Evolutionary conservation across 2,329 filamentous ascomycete species (phyloP).

Genomic region (Epicoccum nigrum): DNA sequence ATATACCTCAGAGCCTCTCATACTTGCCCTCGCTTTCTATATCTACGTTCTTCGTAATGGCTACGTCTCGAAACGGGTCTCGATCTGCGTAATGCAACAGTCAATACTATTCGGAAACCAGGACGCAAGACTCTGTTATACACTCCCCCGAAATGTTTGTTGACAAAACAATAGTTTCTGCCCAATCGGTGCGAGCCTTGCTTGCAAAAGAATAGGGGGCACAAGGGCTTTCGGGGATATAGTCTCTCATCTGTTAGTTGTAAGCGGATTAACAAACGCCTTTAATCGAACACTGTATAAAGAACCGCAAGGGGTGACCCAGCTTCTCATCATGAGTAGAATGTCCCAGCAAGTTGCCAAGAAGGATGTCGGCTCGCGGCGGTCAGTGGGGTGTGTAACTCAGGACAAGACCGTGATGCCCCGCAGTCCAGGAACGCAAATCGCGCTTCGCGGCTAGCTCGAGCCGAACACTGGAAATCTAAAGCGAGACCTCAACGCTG

Average conservation of each 20-base stretch:
- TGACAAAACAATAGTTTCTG: background rate
- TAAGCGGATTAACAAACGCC: no score
- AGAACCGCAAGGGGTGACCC: background rate
- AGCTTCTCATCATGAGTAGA: background rate
- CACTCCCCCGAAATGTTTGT: background rate
- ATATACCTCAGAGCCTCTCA: no score
- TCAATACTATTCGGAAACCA: background rate
- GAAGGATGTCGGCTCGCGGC: background rate
- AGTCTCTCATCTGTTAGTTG: no score
- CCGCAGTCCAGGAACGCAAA: slow-evolving; percentile 9
- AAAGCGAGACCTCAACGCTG: background rate
- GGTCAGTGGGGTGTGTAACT: background rate
- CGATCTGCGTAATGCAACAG: slow-evolving; percentile 2
- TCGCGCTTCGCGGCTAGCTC: background rate
- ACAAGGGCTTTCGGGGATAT: no score
- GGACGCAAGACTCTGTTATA: background rate
- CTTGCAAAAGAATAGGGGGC: no score
- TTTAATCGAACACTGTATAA: background rate
- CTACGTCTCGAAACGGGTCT: background rate
- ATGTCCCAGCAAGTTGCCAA: background rate
- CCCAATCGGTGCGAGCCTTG: background rate
- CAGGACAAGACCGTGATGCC: background rate
- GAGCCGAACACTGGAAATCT: background rate
- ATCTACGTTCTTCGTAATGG: background rate
- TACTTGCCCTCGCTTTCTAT: no score